A percentile compares a stretch with the other conserved stretches of the same genome.
Conservation (phyloP, 495 filamentous ascomycete species). For the Penicillium angulare region DNA sequence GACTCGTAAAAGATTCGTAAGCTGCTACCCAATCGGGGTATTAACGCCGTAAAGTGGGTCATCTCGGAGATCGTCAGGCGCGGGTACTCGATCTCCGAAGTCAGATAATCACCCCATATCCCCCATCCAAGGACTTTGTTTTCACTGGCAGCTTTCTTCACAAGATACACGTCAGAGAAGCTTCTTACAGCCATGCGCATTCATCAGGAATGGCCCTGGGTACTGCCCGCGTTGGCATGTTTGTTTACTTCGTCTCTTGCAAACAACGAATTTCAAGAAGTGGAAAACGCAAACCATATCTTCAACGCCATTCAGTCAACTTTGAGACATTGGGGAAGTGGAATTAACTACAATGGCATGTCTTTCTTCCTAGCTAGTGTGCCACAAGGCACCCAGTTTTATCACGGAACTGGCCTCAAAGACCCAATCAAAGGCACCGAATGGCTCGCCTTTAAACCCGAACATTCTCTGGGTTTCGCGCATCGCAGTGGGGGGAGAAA, state of each 20-base stretch:
- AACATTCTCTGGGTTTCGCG: conserved; percentile 61
- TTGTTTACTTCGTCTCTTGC: background rate
- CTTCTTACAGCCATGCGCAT: background rate
- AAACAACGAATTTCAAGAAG: background rate
- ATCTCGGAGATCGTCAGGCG: conserved; percentile 1
- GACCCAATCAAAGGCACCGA: conserved; percentile 50
- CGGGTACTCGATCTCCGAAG: conserved; percentile 1
- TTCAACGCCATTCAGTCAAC: conserved; percentile 68
- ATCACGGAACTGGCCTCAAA: conserved; percentile 52
- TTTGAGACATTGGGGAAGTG: conserved; percentile 68
- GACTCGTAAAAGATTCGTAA: background rate
- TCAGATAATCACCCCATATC: background rate
- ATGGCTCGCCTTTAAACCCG: conserved; percentile 70
- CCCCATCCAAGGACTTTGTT: no score
- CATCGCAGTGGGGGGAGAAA: conserved; percentile 6
- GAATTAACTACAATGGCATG: conserved; percentile 66
- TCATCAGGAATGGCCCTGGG: background rate
- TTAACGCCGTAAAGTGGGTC: background rate
- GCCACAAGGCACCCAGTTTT: conserved; percentile 55
- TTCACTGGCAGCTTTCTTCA: no score
- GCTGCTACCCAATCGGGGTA: background rate
- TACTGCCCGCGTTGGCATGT: background rate
- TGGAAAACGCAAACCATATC: conserved; percentile 54
- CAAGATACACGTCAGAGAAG: no score
- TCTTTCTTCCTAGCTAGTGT: conserved; percentile 60